Evolutionary conservation across 148 eudicot species (phyloP), one percentile per base, ranked within the genome.

Genomic region (Polygonum aviculare): DNA sequence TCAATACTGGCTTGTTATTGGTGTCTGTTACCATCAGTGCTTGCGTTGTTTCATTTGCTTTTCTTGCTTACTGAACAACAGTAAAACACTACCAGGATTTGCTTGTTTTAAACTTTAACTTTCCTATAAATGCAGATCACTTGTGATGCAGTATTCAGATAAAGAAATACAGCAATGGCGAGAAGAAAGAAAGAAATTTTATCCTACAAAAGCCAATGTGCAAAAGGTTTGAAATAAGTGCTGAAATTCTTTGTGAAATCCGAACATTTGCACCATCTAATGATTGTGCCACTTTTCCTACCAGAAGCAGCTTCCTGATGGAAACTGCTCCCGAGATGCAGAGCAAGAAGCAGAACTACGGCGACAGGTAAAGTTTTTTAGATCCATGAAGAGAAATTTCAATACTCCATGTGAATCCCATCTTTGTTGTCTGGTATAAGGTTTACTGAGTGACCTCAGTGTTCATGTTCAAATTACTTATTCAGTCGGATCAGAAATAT

Each of bases 161-260:
- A 82, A 89, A 80, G 98, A 94, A 82, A 85, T 94, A 73, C 84
- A 83, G 76, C 89, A 88, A 79, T 94, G 98, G 98, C 92, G 96
- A 63, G 96, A 90, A 84, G 93, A 79, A 75, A 95, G 98, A 74
- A 90, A 77, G 82, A 92, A 87, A 81, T 84, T 92, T 83, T 85
- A 82, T 75, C 98, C 98, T 77, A 87, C 93, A 65, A 83, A 80
- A 63, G 76, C 74, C 77, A 89, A 85, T 48, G 51, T 83, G 51
- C 82, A 86, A 76, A 90, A 94, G 97, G 98, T 92, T 82, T 50
- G 59, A 14, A 41, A 44, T 19, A 31, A 38, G 15, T 67, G 22
- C 72, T 36, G 16, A 67, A 31, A 38, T 67, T 36, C 72, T 67
- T 36, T 36, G 72, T 67, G 3, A 36, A 15, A 73, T 1, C 57